Conservation (phyloP, 768 basidiomycete genomes). For the Pulveroboletus sp. region DNA sequence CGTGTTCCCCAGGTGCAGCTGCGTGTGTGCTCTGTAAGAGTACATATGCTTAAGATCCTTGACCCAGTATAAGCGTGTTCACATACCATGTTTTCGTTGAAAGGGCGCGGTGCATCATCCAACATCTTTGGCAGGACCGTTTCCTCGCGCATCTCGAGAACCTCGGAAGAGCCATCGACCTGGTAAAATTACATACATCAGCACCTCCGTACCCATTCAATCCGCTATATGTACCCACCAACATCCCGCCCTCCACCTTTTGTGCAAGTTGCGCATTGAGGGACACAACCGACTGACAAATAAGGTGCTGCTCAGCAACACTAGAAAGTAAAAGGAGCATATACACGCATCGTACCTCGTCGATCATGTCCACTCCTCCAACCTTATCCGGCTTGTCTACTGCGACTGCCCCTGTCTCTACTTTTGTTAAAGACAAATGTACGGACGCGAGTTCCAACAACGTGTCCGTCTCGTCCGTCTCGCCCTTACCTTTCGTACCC, state of each 20-base stretch:
- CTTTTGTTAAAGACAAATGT: slow-evolving; percentile 10
- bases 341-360: slow-evolving; percentile 10
- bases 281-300: not conserved
- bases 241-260: not conserved
- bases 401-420: not conserved
- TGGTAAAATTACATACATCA: not conserved
- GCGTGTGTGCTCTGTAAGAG: not conserved
- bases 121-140: no score
- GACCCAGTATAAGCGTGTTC: not conserved
- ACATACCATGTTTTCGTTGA: not conserved
- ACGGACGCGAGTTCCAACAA: slow-evolving; percentile 24
- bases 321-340: not conserved
- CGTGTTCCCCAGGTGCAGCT: not conserved
- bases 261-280: not conserved
- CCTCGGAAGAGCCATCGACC: not conserved
- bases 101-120: not conserved
- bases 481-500: not conserved
- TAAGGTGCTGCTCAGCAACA: not conserved
- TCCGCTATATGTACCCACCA: slow-evolving; percentile 2
- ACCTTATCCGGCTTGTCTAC: not conserved
- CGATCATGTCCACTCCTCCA: not conserved
- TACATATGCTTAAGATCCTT: not conserved
- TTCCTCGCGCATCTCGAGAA: not conserved
- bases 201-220: not conserved
- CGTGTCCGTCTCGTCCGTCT: slow-evolving; percentile 14